These are phyloP conservation scores for Barbarea vulgaris DNA, from an alignment of 345 rosid genomes.

Conservation along the genomic window DNA sequence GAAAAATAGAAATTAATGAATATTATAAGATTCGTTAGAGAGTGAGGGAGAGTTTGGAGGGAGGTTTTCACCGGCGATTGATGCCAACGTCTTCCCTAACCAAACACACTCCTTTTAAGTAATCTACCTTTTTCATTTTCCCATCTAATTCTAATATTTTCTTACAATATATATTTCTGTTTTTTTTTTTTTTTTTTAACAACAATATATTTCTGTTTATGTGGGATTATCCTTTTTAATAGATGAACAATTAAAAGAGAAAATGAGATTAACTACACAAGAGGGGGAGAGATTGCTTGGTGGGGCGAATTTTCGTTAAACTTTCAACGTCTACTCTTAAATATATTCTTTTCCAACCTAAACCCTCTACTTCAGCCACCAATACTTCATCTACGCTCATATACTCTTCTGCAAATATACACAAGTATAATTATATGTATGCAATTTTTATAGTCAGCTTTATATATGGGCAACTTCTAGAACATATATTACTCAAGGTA, in stretches of 20 bases:
- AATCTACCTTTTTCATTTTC: slow-evolving; percentile 31
- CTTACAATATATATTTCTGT: not conserved
- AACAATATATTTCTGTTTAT: not conserved
- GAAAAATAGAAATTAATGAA: not conserved
- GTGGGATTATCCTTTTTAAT: not conserved
- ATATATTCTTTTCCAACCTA: slow-evolving; percentile 61
- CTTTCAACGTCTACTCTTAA: slow-evolving; percentile 62
- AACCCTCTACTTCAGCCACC: slow-evolving; percentile 51
- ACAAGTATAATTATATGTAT: not conserved
- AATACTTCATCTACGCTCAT: slow-evolving; percentile 36
- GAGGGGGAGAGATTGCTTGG: slow-evolving; percentile 59
- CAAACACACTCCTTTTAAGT: slow-evolving; percentile 52
- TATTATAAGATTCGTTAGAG: slow-evolving; percentile 57
- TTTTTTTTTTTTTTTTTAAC: not conserved
- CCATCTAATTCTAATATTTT: slow-evolving; percentile 7
- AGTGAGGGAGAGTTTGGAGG: slow-evolving; percentile 51
- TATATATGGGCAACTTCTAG: slow-evolving; percentile 22
- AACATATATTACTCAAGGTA: slow-evolving; percentile 20
- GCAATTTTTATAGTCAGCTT: slow-evolving; percentile 14
- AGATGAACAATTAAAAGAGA: not conserved
- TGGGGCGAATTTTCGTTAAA: slow-evolving; percentile 63
- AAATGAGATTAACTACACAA: slow-evolving; percentile 13
- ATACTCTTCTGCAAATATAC: slow-evolving; percentile 17
- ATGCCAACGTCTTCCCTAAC: slow-evolving; percentile 84
- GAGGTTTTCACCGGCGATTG: slow-evolving; percentile 52